Conservation (phyloP, 2,329 filamentous ascomycete species). For the Didymella glomerata region DNA sequence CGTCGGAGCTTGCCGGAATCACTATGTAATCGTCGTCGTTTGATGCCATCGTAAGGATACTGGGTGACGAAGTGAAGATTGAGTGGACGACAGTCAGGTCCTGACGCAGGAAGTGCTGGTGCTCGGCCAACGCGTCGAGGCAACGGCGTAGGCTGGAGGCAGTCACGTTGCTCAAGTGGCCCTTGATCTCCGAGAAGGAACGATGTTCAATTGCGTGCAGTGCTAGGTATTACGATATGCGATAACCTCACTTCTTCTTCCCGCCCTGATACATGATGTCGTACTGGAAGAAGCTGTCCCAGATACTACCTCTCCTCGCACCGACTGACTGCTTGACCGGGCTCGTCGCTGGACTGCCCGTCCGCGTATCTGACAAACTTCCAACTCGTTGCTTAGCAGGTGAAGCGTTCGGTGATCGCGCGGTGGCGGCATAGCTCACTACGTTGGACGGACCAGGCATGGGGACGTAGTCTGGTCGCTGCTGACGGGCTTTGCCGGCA, state of each 20-base stretch:
- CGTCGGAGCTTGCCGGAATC: neutral
- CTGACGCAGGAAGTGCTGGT: neutral
- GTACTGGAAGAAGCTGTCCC: constrained; percentile 52
- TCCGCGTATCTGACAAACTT: constrained; percentile 30
- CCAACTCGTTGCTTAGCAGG: constrained; percentile 29
- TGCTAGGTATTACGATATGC: neutral
- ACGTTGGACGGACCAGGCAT: constrained; percentile 24
- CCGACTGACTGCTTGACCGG: constrained; percentile 31
- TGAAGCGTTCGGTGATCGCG: constrained; percentile 26
- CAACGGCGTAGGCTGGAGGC: neutral
- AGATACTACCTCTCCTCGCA: constrained; percentile 46
- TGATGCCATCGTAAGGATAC: neutral
- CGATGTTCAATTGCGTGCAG: constrained; percentile 1
- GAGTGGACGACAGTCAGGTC: neutral
- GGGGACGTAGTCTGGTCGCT: constrained; percentile 28
- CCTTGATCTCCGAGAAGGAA: neutral
- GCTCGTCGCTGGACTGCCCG: constrained; percentile 34
- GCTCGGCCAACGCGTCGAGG: neutral
- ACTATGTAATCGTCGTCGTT: neutral
- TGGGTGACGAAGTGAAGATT: neutral
- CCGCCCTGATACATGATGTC: constrained; percentile 52
- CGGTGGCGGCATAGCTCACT: constrained; percentile 17
- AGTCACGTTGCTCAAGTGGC: neutral
- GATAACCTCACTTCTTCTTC: constrained; percentile 40
- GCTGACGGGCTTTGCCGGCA: constrained; percentile 13